These are phyloP conservation scores for Plasmodium yoelii DNA, from an alignment of 169 alveolate genomes.

Conservation along the genomic window DNA sequence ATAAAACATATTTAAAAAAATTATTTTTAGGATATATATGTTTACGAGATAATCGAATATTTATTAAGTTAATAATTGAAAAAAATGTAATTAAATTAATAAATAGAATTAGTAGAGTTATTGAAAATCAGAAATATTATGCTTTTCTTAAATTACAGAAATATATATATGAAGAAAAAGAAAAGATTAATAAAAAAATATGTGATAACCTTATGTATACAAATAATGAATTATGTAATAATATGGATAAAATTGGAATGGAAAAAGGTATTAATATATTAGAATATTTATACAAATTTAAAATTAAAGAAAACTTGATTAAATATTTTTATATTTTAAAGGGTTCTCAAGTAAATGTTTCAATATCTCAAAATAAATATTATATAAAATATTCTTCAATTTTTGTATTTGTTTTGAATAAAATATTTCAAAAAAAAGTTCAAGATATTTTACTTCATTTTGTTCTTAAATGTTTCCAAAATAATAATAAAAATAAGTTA, in stretches of 20 bases:
- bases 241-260: slow-evolving; percentile 23
- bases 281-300: slow-evolving; percentile 35
- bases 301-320: slow-evolving; percentile 24
- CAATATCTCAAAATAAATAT: neutral
- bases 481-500: slow-evolving; percentile 38
- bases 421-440: slow-evolving; percentile 31
- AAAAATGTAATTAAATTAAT: slow-evolving; percentile 24
- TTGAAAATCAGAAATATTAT: slow-evolving; percentile 35
- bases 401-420: slow-evolving; percentile 33
- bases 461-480: slow-evolving; percentile 33
- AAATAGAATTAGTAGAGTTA: slow-evolving; percentile 3
- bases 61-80: slow-evolving; percentile 19
- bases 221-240: slow-evolving; percentile 42
- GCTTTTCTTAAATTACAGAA: slow-evolving; percentile 54
- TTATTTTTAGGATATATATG: slow-evolving; percentile 44
- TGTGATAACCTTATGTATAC: slow-evolving; percentile 49
- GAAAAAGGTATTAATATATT: slow-evolving; percentile 49
- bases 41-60: slow-evolving; percentile 22
- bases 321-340: slow-evolving; percentile 39
- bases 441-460: slow-evolving; percentile 23
- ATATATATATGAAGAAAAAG: slow-evolving; percentile 39
- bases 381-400: slow-evolving; percentile 28
- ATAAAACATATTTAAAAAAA: slow-evolving; percentile 27
- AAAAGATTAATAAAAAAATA: slow-evolving; percentile 5
- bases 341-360: slow-evolving; percentile 37